Conservation (phyloP, 208 protist species). For the Wallacemonas collosoma region DNA sequence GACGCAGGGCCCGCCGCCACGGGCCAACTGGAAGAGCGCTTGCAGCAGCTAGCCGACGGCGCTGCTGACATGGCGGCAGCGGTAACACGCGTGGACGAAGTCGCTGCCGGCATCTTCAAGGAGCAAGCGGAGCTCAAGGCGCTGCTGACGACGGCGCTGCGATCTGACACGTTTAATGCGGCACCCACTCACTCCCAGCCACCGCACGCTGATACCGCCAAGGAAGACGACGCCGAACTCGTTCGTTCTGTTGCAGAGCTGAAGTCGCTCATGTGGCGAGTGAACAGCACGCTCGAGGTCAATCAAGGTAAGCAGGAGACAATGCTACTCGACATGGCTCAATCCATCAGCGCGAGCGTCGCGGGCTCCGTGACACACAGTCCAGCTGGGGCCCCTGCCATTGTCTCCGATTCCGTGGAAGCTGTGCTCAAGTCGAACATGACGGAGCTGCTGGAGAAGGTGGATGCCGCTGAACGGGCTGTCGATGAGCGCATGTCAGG, state of each 20-base stretch:
- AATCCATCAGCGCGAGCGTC: slow-evolving; percentile 76
- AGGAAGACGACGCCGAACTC: slow-evolving; percentile 14
- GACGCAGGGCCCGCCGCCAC: not conserved
- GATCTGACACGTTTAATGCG: not conserved
- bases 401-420: slow-evolving; percentile 51
- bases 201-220: too few species aligned
- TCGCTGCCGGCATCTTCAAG: slow-evolving; percentile 35
- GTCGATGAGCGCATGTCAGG: slow-evolving; percentile 19
- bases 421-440: slow-evolving; percentile 49
- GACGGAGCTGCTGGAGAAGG: slow-evolving; percentile 27
- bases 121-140: slow-evolving; percentile 38
- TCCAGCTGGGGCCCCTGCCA: not conserved
- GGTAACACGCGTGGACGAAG: slow-evolving; percentile 35
- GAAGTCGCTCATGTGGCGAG: slow-evolving; percentile 24
- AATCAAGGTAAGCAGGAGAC: slow-evolving; percentile 39
- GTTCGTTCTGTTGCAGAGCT: slow-evolving; percentile 34
- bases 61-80: slow-evolving; percentile 17
- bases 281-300: slow-evolving; percentile 23
- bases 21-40: slow-evolving; percentile 27
- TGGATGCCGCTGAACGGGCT: slow-evolving; percentile 28
- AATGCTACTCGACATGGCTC: slow-evolving; percentile 51
- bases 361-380: not conserved
- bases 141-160: slow-evolving; percentile 34
- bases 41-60: slow-evolving; percentile 22
- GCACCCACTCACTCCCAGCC: not conserved